These are phyloP conservation scores for Cornus kousa DNA, from an alignment of 148 eudicot species.

Conservation along the genomic window DNA sequence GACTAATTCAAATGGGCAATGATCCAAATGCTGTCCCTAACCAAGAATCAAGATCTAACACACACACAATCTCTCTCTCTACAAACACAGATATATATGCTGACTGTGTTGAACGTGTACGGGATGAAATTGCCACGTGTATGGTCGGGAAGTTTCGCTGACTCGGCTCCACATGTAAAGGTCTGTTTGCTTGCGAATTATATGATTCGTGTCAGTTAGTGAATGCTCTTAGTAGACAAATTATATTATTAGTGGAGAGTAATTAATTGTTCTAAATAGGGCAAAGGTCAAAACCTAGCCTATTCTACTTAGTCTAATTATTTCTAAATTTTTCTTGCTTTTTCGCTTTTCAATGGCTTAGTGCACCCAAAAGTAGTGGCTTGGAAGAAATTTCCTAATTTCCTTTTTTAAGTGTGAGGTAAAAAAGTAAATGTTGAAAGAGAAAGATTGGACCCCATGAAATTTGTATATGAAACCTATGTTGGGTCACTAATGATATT, in stretches of 20 bases:
- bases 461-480: neutral
- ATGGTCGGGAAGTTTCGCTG: neutral
- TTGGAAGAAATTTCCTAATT: too few relatives aligned
- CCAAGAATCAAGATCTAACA: neutral
- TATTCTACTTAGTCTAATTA: neutral
- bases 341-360: neutral
- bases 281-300: neutral
- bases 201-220: neutral
- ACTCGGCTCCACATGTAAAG: conserved; percentile 13
- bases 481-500: neutral
- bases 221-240: neutral
- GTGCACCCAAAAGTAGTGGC: neutral
- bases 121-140: conserved; percentile 3
- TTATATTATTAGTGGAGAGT: too few relatives aligned
- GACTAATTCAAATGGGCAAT: neutral
- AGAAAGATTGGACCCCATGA: neutral
- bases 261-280: neutral
- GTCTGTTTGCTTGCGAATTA: neutral
- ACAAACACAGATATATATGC: neutral
- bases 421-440: too few relatives aligned
- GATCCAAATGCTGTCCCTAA: neutral
- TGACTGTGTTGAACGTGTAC: neutral
- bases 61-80: neutral
- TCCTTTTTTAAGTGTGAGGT: neutral
- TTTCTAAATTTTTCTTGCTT: neutral